A percentile compares a stretch with the other conserved stretches of the same genome.
These are phyloP conservation scores for Alternaria brassicicola DNA, from an alignment of 2,329 filamentous ascomycete species.

Conservation along the genomic window DNA sequence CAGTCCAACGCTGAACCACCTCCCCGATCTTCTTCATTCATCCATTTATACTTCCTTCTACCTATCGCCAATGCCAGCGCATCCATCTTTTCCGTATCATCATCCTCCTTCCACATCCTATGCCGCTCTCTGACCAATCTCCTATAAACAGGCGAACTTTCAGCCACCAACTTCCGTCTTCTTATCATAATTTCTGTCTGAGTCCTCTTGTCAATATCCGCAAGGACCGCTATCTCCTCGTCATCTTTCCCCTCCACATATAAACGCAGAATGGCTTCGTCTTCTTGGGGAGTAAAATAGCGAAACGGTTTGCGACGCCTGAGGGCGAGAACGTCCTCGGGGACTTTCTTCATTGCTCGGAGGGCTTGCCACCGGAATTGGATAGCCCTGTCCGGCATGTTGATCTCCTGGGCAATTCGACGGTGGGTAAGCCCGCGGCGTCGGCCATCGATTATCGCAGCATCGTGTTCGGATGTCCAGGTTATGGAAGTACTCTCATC, in stretches of 20 bases:
- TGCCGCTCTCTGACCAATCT: not conserved
- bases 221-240: not conserved
- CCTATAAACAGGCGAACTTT: constrained; percentile 3
- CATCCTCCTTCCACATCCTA: not conserved
- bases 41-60: not conserved
- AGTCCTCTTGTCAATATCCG: not conserved
- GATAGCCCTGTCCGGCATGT: not conserved
- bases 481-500: not conserved
- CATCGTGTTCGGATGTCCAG: constrained; percentile 8
- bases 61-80: not conserved
- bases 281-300: constrained; percentile 6
- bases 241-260: constrained; percentile 7
- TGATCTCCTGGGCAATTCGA: constrained; percentile 5
- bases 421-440: not conserved
- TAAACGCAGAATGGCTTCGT: constrained; percentile 6
- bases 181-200: constrained; percentile 2
- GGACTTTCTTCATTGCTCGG: constrained; percentile 6
- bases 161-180: not conserved
- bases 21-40: not conserved
- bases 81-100: not conserved
- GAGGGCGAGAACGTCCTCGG: constrained; percentile 5
- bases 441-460: constrained; percentile 8
- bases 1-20: not conserved
- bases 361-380: constrained; percentile 12
- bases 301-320: not conserved